Evolutionary conservation across 805 yeast genomes (phyloP).

Genomic region (Suhomyces canberraensis): DNA sequence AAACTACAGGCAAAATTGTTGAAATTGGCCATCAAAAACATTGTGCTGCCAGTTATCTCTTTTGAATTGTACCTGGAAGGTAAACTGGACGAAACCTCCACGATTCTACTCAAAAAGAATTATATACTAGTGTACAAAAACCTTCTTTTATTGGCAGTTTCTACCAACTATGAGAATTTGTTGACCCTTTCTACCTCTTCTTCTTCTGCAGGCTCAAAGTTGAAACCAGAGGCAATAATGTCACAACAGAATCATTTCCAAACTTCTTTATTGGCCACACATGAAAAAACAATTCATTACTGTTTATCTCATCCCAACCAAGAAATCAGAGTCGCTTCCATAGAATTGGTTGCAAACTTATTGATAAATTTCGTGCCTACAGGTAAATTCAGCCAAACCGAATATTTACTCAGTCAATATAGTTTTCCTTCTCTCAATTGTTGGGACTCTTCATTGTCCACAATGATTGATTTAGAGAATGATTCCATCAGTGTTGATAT

Average conservation of each 20-base stretch:
- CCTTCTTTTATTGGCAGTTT: conserved; percentile 28
- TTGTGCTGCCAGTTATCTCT: conserved; percentile 18
- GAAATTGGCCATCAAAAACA: conserved; percentile 29
- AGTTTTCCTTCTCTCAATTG: conserved; percentile 28
- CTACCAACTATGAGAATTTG: conserved; percentile 36
- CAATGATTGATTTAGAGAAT: conserved; percentile 16
- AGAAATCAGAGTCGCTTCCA: conserved; percentile 37
- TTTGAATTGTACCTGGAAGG: conserved; percentile 13
- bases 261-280: conserved; percentile 20
- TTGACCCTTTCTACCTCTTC: conserved; percentile 33
- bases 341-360: conserved; percentile 33
- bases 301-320: conserved; percentile 31
- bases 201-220: conserved; percentile 34
- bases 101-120: conserved; percentile 28
- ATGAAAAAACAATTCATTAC: conserved; percentile 28
- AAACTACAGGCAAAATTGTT: conserved; percentile 34
- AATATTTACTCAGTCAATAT: conserved; percentile 31
- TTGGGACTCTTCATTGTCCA: conserved; percentile 26
- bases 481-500: conserved; percentile 14
- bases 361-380: conserved; percentile 37
- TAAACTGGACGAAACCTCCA: conserved; percentile 14
- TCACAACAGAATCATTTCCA: conserved; percentile 39
- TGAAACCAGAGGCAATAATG: conserved; percentile 43
- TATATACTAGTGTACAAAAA: conserved; percentile 32
- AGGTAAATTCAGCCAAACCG: conserved; percentile 33